Evolutionary conservation across 768 basidiomycete species (phyloP).

Genomic region (Fibroporia radiculosa): DNA sequence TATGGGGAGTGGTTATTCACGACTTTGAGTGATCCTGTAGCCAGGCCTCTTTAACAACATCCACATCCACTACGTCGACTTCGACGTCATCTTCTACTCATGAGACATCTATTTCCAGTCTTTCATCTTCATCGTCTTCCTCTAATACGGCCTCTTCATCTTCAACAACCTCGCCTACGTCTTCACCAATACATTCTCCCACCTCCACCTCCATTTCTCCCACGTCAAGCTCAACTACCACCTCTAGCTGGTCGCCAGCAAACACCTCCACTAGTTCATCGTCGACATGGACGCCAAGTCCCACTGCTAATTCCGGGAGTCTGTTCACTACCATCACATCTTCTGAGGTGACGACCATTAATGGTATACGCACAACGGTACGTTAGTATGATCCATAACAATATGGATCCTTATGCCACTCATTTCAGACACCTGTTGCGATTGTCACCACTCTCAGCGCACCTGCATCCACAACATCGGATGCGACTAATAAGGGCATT

Average conservation of each 20-base stretch:
- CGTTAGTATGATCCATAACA: background rate
- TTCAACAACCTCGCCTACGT: background rate
- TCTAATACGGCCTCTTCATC: background rate
- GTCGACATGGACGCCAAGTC: background rate
- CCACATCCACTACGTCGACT: background rate
- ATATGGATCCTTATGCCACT: background rate
- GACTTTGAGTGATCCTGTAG: background rate
- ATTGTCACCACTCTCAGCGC: slow-evolving; percentile 17
- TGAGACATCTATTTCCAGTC: background rate
- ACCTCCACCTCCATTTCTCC: background rate
- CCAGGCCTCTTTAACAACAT: too few species aligned
- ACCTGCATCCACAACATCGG: slow-evolving; percentile 4
- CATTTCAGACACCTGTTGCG: slow-evolving; percentile 8
- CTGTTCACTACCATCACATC: background rate
- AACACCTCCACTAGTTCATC: background rate
- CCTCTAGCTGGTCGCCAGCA: background rate
- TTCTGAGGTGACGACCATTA: slow-evolving; percentile 1
- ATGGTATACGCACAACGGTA: background rate
- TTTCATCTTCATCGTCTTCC: background rate
- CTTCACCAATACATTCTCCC: background rate
- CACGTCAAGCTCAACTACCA: background rate
- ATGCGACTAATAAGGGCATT: slow-evolving; percentile 16
- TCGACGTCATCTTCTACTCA: background rate
- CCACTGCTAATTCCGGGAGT: slow-evolving; percentile 2
- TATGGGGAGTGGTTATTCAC: background rate